Percentiles rank a stretch among this genome's conserved stretches.
These are phyloP conservation scores for Dictyostelium intermedium DNA, from an alignment of 78 protist genomes.

Conservation along the genomic window DNA sequence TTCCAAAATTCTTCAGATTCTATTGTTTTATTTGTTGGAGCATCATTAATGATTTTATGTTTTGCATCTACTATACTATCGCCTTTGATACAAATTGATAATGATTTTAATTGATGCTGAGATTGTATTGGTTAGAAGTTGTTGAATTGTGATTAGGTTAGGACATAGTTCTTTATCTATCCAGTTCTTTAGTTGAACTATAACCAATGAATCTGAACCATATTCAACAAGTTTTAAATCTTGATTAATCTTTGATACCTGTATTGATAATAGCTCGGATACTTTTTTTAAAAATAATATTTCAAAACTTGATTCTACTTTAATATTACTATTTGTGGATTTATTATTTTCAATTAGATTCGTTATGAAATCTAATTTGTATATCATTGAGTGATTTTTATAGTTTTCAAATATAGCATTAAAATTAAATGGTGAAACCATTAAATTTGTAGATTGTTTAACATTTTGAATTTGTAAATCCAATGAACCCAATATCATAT, in stretches of 20 bases:
- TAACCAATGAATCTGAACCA: constrained; percentile 29
- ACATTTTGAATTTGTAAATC: neutral
- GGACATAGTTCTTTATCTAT: constrained; percentile 30
- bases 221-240: constrained; percentile 4
- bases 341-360: neutral
- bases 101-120: constrained; percentile 5
- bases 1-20: neutral
- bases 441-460: neutral
- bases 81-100: too few relatives aligned
- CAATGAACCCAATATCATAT: neutral
- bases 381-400: neutral
- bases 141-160: constrained; percentile 35
- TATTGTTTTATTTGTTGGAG: neutral
- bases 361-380: neutral
- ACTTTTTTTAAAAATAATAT: neutral
- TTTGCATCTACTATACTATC: neutral
- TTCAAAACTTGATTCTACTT: neutral
- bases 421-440: neutral
- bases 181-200: constrained; percentile 58
- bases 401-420: neutral
- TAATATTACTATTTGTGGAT: neutral
- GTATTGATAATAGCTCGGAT: constrained; percentile 34
- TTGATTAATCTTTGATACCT: neutral
- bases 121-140: constrained; percentile 29
- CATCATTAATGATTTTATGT: neutral